Evolutionary conservation across 306 rosid genomes (phyloP).

Genomic region (Corylus americana): DNA sequence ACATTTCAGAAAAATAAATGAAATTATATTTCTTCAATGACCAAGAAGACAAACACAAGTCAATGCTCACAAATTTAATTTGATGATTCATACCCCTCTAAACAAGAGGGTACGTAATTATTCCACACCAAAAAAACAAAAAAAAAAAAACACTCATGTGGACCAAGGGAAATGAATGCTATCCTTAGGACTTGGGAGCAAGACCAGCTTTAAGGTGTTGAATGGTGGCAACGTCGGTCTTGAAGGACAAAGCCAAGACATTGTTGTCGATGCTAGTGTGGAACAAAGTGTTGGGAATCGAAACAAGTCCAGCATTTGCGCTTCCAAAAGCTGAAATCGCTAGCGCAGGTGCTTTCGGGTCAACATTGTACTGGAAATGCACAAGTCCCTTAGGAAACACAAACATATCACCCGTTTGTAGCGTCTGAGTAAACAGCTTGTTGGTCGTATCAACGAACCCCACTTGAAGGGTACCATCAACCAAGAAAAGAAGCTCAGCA

Average conservation of each 20-base stretch:
- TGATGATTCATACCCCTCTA: no score
- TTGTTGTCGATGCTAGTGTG: constrained; percentile 37
- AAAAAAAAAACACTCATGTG: no score
- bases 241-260: constrained; percentile 53
- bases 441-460: constrained; percentile 55
- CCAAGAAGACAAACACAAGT: no score
- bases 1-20: no score
- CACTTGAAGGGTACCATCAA: constrained; percentile 41
- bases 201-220: constrained; percentile 43
- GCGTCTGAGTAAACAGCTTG: constrained; percentile 47
- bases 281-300: constrained; percentile 46
- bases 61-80: no score
- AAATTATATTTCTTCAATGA: no score
- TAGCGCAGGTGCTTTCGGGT: constrained; percentile 3
- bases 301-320: constrained; percentile 44
- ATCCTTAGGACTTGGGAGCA: constrained; percentile 24
- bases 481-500: constrained; percentile 44
- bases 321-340: constrained; percentile 60
- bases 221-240: constrained; percentile 43
- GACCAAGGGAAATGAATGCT: background rate
- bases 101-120: background rate
- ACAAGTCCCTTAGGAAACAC: constrained; percentile 55
- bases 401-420: constrained; percentile 45
- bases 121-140: background rate
- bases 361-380: constrained; percentile 51